These are phyloP conservation scores for Aegilops speltoides DNA, from an alignment of 176 grass and related monocot genomes.

Conservation along the genomic window DNA sequence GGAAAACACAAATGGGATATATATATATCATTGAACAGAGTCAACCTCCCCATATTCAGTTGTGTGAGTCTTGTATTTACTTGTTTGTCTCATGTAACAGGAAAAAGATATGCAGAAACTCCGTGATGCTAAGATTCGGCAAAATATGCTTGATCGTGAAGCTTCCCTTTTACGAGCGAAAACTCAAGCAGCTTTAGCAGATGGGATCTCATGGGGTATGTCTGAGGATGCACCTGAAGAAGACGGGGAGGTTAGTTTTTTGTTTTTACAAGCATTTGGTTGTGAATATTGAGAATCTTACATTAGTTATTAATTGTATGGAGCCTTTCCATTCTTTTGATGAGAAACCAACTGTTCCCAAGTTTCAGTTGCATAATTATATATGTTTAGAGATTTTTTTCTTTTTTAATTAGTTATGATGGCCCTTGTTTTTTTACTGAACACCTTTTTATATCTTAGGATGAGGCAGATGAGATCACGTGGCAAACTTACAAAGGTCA, in stretches of 20 bases:
- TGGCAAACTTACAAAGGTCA: constrained; percentile 96
- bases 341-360: background rate
- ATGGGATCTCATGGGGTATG: constrained; percentile 98
- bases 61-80: constrained; percentile 24
- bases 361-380: background rate
- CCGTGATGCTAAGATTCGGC: constrained; percentile 60
- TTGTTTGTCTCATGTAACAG: constrained; percentile 44
- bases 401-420: background rate
- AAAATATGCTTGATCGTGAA: constrained; percentile 78
- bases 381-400: background rate
- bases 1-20: background rate
- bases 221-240: constrained; percentile 90
- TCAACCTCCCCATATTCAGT: background rate
- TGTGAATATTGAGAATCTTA: constrained; percentile 16
- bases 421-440: constrained; percentile 1
- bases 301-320: background rate
- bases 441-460: constrained; percentile 45
- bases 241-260: constrained; percentile 51
- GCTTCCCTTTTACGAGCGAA: constrained; percentile 84
- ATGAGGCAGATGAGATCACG: constrained; percentile 88
- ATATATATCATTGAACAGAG: background rate
- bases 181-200: constrained; percentile 81
- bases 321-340: background rate
- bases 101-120: constrained; percentile 89
- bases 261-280: background rate